Percentiles rank a stretch among this genome's conserved stretches.
These are phyloP conservation scores for Lycium ferocissimum DNA, from an alignment of 257 asterid species.

Conservation along the genomic window DNA sequence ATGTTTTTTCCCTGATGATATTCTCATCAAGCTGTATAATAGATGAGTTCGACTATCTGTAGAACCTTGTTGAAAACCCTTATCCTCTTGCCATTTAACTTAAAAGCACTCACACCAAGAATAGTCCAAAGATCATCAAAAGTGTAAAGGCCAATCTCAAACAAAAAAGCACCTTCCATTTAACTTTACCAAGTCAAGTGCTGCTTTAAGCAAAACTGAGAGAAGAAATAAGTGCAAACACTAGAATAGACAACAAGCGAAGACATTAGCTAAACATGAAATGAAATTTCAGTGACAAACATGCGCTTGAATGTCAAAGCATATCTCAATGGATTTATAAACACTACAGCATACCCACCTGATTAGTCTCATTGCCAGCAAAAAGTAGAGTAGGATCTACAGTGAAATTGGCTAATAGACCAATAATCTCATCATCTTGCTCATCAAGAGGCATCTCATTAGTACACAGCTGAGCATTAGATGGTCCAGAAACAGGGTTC, in stretches of 20 bases:
- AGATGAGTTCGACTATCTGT: neutral
- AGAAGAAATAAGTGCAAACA: neutral
- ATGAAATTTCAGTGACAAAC: neutral
- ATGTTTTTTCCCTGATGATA: neutral
- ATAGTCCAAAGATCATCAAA: neutral
- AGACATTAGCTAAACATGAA: neutral
- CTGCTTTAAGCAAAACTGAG: neutral
- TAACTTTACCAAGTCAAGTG: neutral
- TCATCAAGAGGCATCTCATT: slow-evolving; percentile 34
- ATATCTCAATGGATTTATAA: neutral
- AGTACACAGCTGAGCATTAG: slow-evolving; percentile 41
- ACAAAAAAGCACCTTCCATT: neutral
- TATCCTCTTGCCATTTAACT: neutral
- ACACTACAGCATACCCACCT: slow-evolving; percentile 45
- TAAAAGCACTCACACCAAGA: neutral
- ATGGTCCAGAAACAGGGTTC: slow-evolving; percentile 39
- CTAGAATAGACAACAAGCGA: neutral
- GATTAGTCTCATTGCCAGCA: slow-evolving; percentile 37
- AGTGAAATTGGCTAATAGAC: slow-evolving; percentile 45
- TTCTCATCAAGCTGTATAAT: neutral
- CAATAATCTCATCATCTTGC: slow-evolving; percentile 49
- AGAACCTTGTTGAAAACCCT: neutral
- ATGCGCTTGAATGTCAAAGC: neutral
- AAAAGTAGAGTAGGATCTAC: slow-evolving; percentile 41
- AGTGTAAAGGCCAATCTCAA: neutral